Conservation (phyloP, 2,329 filamentous ascomycete genomes). For the Phoma sp. region DNA sequence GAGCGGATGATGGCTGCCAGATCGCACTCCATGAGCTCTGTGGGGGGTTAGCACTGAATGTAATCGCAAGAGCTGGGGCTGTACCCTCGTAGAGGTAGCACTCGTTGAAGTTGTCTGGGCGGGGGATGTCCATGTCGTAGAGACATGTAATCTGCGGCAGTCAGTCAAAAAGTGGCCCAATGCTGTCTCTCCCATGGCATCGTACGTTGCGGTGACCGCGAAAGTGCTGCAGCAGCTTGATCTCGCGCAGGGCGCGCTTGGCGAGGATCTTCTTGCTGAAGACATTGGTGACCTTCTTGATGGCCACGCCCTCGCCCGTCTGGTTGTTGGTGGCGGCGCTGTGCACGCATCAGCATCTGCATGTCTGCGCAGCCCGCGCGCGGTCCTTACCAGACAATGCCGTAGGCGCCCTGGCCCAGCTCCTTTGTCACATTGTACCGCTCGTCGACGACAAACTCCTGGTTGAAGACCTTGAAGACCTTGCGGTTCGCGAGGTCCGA, state of each 20-base stretch:
- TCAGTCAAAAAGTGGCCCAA: too few relatives aligned
- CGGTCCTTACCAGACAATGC: slow-evolving; percentile 86
- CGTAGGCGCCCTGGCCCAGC: slow-evolving; percentile 96
- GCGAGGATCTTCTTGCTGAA: slow-evolving; percentile 99
- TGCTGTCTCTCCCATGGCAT: too few relatives aligned
- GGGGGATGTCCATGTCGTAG: slow-evolving; percentile 99
- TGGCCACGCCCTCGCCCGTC: slow-evolving; percentile 91
- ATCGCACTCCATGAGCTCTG: slow-evolving; percentile 99
- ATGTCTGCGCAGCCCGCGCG: slow-evolving; percentile 2
- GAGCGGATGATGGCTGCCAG: slow-evolving; percentile 97
- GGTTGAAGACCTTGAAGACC: slow-evolving; percentile 79
- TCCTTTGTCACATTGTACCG: slow-evolving; percentile 99
- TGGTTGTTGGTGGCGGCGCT: slow-evolving; percentile 93
- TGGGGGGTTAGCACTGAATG: slow-evolving; percentile 27
- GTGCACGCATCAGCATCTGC: slow-evolving; percentile 36
- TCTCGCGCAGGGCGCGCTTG: slow-evolving; percentile 96
- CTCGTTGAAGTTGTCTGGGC: slow-evolving; percentile 98
- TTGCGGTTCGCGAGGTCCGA: slow-evolving; percentile 75
- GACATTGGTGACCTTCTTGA: slow-evolving; percentile 99
- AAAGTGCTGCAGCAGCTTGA: slow-evolving; percentile 98
- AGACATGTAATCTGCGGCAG: slow-evolving; percentile 86
- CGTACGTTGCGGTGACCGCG: slow-evolving; percentile 64
- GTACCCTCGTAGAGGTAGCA: slow-evolving; percentile 97
- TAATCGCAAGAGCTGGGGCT: background rate
- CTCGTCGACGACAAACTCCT: slow-evolving; percentile 98